These are phyloP conservation scores for Parastagonospora avenae DNA, from an alignment of 2,329 filamentous ascomycete species.

Conservation along the genomic window DNA sequence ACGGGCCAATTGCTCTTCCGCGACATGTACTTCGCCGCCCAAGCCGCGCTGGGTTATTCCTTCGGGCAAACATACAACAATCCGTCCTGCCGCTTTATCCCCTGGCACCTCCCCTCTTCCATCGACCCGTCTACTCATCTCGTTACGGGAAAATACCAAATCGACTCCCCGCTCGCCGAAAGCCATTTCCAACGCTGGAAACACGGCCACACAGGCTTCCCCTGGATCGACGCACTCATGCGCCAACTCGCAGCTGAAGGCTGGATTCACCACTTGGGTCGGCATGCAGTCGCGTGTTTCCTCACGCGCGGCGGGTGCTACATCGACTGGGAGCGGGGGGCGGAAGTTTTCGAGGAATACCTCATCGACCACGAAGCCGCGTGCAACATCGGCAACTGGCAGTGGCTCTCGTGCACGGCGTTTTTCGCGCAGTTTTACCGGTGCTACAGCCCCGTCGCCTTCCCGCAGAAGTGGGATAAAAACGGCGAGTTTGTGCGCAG, in stretches of 20 bases:
- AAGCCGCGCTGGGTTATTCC: constrained; percentile 67
- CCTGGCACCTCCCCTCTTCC: constrained; percentile 75
- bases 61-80: constrained; percentile 72
- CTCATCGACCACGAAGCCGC: constrained; percentile 76
- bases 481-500: constrained; percentile 67
- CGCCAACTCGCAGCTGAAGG: constrained; percentile 72
- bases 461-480: constrained; percentile 77
- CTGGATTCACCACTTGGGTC: constrained; percentile 80
- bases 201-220: constrained; percentile 72
- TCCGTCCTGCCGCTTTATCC: constrained; percentile 71
- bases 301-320: constrained; percentile 81
- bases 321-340: constrained; percentile 77
- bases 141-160: constrained; percentile 64
- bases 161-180: constrained; percentile 68
- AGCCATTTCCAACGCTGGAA: constrained; percentile 72
- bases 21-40: constrained; percentile 83
- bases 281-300: constrained; percentile 80
- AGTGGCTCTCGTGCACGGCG: constrained; percentile 76
- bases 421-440: constrained; percentile 76
- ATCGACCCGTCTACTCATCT: constrained; percentile 51
- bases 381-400: constrained; percentile 78
- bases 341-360: constrained; percentile 77
- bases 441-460: constrained; percentile 72
- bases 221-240: constrained; percentile 83
- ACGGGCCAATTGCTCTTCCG: constrained; percentile 76